Conservation (phyloP, 177 flowering plant species). For the Vitis hybrid region DNA sequence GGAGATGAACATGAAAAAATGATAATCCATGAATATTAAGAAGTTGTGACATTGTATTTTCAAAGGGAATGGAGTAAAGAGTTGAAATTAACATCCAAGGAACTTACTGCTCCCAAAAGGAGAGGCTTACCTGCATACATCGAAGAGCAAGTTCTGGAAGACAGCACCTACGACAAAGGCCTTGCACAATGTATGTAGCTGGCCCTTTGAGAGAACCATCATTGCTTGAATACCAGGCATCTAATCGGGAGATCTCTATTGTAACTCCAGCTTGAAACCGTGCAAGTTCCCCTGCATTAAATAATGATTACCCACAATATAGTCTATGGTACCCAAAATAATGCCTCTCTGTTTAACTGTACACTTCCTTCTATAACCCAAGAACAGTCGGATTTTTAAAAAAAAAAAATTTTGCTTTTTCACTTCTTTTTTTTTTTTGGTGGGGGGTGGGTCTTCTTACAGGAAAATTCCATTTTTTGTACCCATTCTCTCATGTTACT, state of each 20-base stretch:
- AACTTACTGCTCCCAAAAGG: neutral
- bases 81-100: neutral
- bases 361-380: too few species aligned
- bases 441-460: too few species aligned
- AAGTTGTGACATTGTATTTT: too few species aligned
- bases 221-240: constrained; percentile 84
- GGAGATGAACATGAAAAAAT: neutral
- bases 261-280: constrained; percentile 92
- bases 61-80: neutral
- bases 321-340: neutral
- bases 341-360: too few species aligned
- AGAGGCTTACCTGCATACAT: constrained; percentile 75
- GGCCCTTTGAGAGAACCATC: constrained; percentile 69
- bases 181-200: constrained; percentile 76
- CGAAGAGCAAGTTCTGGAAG: constrained; percentile 90
- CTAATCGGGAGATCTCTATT: constrained; percentile 85
- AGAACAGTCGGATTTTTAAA: too few species aligned
- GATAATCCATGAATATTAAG: too few species aligned
- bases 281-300: constrained; percentile 70
- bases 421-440: too few species aligned
- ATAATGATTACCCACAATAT: neutral
- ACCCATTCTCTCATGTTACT: too few species aligned
- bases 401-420: too few species aligned
- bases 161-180: constrained; percentile 94
- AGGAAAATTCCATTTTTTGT: too few species aligned